Evolutionary conservation across 305 asterid genomes (phyloP).

Genomic region (Coffea humblotiana): DNA sequence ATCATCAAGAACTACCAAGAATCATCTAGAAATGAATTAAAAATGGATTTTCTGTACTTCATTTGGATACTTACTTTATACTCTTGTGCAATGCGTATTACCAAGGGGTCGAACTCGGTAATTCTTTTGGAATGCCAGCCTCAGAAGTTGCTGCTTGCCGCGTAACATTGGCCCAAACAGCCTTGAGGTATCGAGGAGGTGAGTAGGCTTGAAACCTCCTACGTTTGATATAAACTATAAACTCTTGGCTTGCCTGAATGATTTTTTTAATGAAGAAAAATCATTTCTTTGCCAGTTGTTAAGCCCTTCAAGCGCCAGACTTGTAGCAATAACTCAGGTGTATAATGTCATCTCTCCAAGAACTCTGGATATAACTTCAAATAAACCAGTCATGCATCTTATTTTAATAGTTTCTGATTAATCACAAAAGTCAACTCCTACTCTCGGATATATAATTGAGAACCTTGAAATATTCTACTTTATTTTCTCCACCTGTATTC

Average conservation of each 20-base stretch:
- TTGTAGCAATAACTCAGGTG: background rate
- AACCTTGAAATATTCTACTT: background rate
- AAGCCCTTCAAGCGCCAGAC: background rate
- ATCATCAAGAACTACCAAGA: too few species aligned
- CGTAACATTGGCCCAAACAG: background rate
- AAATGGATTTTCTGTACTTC: background rate
- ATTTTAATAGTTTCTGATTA: background rate
- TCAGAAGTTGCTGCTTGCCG: background rate
- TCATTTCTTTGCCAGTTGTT: too few species aligned
- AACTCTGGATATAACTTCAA: background rate
- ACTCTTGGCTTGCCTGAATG: too few species aligned
- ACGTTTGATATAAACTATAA: too few species aligned
- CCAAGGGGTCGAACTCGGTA: background rate
- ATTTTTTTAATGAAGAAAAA: too few species aligned
- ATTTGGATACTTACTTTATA: background rate
- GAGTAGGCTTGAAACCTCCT: background rate
- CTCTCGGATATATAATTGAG: background rate
- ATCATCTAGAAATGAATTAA: background rate
- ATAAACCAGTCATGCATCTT: background rate
- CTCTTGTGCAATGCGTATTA: background rate
- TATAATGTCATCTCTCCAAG: background rate
- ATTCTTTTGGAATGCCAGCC: background rate
- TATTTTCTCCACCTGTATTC: background rate
- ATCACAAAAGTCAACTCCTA: conserved; percentile 5
- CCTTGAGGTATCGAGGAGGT: conserved; percentile 4